Evolutionary conservation across 495 filamentous ascomycete species (phyloP).

Genomic region (Annulohypoxylon bovei): DNA sequence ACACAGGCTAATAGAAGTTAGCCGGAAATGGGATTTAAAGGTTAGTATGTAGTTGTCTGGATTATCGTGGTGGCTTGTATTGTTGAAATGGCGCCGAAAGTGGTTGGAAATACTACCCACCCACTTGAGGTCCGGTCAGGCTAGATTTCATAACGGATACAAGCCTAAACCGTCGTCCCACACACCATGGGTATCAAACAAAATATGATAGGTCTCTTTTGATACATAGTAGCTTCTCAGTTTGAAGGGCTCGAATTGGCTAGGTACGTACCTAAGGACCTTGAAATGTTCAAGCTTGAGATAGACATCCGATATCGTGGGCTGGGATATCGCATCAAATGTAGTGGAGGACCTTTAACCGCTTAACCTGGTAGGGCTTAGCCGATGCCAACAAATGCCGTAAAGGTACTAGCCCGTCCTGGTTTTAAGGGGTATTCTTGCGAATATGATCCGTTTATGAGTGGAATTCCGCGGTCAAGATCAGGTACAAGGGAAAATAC

Average conservation of each 20-base stretch:
- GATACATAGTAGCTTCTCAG: constrained; percentile 13
- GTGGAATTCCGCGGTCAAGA: constrained; percentile 22
- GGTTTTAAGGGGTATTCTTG: constrained; percentile 25
- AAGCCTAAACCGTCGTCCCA: constrained; percentile 33
- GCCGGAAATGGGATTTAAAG: too few relatives aligned
- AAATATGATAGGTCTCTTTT: constrained; percentile 31
- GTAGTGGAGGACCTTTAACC: constrained; percentile 24
- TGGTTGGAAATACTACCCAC: constrained; percentile 32
- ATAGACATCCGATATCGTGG: constrained; percentile 20
- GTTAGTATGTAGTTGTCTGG: too few relatives aligned
- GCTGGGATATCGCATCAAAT: constrained; percentile 24
- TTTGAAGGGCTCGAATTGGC: neutral
- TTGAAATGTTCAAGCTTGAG: neutral
- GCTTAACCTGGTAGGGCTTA: constrained; percentile 30
- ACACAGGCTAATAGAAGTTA: too few relatives aligned
- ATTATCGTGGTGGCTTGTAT: constrained; percentile 27
- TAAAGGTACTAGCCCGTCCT: constrained; percentile 27
- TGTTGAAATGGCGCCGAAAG: constrained; percentile 6
- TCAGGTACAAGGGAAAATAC: constrained; percentile 29
- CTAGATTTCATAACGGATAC: constrained; percentile 34
- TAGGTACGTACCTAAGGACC: neutral
- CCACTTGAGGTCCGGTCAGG: constrained; percentile 29
- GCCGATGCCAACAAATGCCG: constrained; percentile 32
- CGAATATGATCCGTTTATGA: constrained; percentile 15
- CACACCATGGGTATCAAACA: constrained; percentile 18